phyloP scores from a whole-genome alignment of 169 alveolate species.

The Plasmodium chabaudi region DNA sequence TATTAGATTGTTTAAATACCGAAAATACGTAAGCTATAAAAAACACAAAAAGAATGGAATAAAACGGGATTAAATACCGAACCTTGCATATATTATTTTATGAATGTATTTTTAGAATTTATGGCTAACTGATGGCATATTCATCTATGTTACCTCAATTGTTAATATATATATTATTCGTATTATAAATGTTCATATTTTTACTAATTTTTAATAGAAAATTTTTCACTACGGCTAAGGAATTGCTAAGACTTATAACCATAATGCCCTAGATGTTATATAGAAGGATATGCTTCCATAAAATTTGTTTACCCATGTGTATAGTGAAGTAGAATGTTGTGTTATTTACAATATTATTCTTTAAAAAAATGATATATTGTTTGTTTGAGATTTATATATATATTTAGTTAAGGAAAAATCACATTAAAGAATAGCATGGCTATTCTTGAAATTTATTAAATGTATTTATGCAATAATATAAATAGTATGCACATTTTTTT shows the following conservation, averaged over 20 bases:
- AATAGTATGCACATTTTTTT: no score
- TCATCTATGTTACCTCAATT: not conserved
- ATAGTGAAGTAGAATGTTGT: no score
- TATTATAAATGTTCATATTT: not conserved
- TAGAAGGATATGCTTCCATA: conserved; percentile 10
- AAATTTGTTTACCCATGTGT: not conserved
- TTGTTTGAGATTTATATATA: no score
- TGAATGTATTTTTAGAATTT: conserved; percentile 9
- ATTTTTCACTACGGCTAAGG: conserved; percentile 47
- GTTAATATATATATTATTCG: not conserved
- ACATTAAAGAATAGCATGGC: no score
- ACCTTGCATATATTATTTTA: not conserved
- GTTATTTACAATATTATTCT: no score
- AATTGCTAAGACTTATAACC: conserved; percentile 62
- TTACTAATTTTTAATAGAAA: conserved; percentile 2
- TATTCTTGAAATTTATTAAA: no score
- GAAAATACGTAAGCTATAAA: conserved; percentile 59
- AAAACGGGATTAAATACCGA: not conserved
- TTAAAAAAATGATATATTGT: no score
- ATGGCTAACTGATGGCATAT: not conserved
- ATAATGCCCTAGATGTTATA: conserved; percentile 8
- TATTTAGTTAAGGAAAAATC: no score
- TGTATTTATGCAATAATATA: no score
- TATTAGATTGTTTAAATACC: conserved; percentile 62
- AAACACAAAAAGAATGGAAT: conserved; percentile 10